Base-by-base conservation (phyloP, 176 grass and related monocot species). In the Zea luxurians region DNA sequence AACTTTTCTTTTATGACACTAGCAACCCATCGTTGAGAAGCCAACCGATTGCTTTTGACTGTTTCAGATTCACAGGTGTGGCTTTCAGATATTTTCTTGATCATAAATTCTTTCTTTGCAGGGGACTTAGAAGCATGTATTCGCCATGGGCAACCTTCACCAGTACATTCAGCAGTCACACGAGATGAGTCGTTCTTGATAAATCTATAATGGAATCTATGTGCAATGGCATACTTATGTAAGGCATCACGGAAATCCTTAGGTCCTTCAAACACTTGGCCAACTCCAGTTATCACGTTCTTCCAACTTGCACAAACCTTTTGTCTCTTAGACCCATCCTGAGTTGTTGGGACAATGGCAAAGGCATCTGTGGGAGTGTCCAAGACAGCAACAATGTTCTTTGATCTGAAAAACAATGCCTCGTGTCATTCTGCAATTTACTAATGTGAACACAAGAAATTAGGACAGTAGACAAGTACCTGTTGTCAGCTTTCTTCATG, bases 1-100 rank as follows among this genome's bases (percentile, higher is more conserved):
- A 99, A 84, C 45, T 90, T 99, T 71, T 99, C 96, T 77, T 99
- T 99, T 64, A 99, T 99, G 69, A 99, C 92, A 88, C 92, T 99
- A 63, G 96, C 91, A 73, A 99, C 89, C 96, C 96, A 99, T 73
- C 91, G 64, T 36, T 93, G 92, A 62, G 92, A 92, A 8, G 96
- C 96, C 71, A 94, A 66, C 34, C 90, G 87, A 77, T 92, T 90
- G 73, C 96, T 91, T 75, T 92, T 91, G 66, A 78, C 88, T 52
- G 89, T 80, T 68, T 95, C 96, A 48, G 90, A 88, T 66, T 87
- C 86, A 85, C 96, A 99, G 12, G 92, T 91, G 84, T 99, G 96
- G 7, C 66, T 88, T 47, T 94, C 91, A 77, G 83, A 86, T 21
- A 95, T 95, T 86, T 99, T 99, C 85, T 99, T 99, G 70, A 99